Conservation (phyloP, 2,329 filamentous ascomycete species). For the Claviceps sp. region DNA sequence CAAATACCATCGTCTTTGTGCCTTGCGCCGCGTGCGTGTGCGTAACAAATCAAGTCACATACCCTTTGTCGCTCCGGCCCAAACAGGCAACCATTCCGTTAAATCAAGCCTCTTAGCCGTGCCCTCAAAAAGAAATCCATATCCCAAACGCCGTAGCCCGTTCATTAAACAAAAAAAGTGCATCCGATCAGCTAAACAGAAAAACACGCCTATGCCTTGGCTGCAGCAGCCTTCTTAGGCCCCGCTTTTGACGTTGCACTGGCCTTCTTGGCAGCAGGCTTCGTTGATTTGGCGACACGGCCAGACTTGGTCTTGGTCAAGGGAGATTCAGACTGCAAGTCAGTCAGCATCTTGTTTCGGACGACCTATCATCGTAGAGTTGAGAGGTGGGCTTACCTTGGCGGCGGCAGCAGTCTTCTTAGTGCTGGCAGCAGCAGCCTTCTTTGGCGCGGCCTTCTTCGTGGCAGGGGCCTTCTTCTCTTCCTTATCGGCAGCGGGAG, state of each 20-base stretch:
- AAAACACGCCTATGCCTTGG: conserved; percentile 23
- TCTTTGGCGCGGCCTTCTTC: conserved; percentile 15
- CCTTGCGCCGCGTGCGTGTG: conserved; percentile 6
- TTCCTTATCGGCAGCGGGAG: conserved; percentile 13
- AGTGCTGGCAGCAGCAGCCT: neutral
- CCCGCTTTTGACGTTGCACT: conserved; percentile 31
- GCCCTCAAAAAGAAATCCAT: conserved; percentile 11
- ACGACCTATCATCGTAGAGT: neutral
- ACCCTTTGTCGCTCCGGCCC: conserved; percentile 9
- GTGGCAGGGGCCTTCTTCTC: conserved; percentile 20
- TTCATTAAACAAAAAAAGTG: conserved; percentile 18
- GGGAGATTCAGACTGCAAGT: conserved; percentile 30
- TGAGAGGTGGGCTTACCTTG: conserved; percentile 9
- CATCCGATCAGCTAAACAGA: conserved; percentile 9
- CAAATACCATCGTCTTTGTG: conserved; percentile 7
- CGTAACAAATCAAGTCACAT: neutral
- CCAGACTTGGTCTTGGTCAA: conserved; percentile 77
- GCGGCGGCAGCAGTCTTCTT: conserved; percentile 4
- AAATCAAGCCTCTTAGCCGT: conserved; percentile 8
- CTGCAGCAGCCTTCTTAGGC: conserved; percentile 30
- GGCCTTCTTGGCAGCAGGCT: conserved; percentile 34
- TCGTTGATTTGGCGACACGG: conserved; percentile 59
- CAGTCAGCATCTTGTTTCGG: neutral
- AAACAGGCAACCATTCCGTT: conserved; percentile 9
- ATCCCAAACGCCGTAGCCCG: conserved; percentile 22